Base-by-base conservation (phyloP, 2,329 filamentous ascomycete species). In the Penicillium corylophilum region DNA sequence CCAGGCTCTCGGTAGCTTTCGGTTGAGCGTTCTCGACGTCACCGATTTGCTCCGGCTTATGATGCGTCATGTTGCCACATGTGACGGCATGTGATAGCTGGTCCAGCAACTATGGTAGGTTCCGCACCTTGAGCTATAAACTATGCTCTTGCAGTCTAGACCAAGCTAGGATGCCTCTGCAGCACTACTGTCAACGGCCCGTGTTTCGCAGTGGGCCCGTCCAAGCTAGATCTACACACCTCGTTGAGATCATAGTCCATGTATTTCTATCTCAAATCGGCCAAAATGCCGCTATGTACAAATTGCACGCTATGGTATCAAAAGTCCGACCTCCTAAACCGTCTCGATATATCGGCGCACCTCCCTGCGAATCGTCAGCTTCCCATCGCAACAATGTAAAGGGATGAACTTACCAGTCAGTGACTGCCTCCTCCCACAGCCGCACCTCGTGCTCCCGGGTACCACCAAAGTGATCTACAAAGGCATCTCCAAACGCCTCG, bases 401-500 rank as follows among this genome's bases (percentile, higher is more conserved):
- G 33, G 50, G 31, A 39, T 33, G 47, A 49, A 85, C 88, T 71
- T 79, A 93, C 91, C 93, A 97, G 72, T 97, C 94, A 18, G 94
- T 97, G 5, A 97, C 93, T 2, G 92, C 92, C 71, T 97, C 93
- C 64, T 97, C 92, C 88, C 89, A 99, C 18, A 96, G 74, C 55
- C 89, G 79, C 52, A 94, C 82, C 74, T 99, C 94, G 72, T 99
- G 92, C 71, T 95, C 87, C 58, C 94, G 82, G 16, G 93, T 96
- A 15, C 94, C 94, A 12, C 87, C 90, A 76, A 87, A 99, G 71
- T 97, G 94, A 15, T 97, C 92, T 3, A 99, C 94, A 74, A 99
- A 99, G 8, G 87, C 89, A 70, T 97, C 88, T 0, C 94, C 94
- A 72, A 99, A 89, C 0, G 96, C 89, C 69, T 97, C 89, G 51